Evolutionary conservation across 768 basidiomycete genomes (phyloP), one percentile per base, ranked within the genome.

Genomic region (Phanerochaete sordida): DNA sequence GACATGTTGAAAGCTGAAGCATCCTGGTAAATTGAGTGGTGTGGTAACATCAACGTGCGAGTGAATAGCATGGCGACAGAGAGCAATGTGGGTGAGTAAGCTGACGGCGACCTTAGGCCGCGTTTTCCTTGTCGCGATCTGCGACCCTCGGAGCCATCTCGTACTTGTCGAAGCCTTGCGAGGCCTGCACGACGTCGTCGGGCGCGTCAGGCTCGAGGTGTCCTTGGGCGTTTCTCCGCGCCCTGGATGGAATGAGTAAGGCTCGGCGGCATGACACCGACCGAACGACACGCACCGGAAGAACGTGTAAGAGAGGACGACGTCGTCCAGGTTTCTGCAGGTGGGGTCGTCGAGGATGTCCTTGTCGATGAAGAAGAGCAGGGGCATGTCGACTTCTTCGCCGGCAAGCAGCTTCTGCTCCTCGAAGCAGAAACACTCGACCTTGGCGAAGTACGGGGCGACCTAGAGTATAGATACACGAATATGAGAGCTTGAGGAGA

Each of bases 401-500:
- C 90, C 88, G 0, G 95, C 95, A 26, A 97, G 78, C 11, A 99
- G 84, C 66, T 88, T 91, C 74, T 99, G 97, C 71, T 99, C 97
- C 72, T 99, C 97, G 66, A 99, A 99, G 74, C 97, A 99, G 79
- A 99, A 99, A 66, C 97, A 99, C 73, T 99, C 97, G 13, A 99
- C 94, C 77, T 99, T 99, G 53, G 95, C 94, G 70, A 99, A 99
- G 74, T 98, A 98, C 0, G 96, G 95, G 9, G 97, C 97, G 65
- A 98, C 83, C 96, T 98, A 68, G n/a, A 28, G 1, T 26, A 35
- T 56, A 26, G 37, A 47, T 21, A 13, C 7, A 24, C n/a, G 13
- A 26, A 26, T 11, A 46, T 37, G n/a, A 21, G 2, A 48, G 16
- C 12, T 21, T 23, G 52, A 13, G 13, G 52, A 13, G n/a, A n/a